Base-by-base conservation (phyloP, 306 rosid genomes). In the Prunus salicina region DNA sequence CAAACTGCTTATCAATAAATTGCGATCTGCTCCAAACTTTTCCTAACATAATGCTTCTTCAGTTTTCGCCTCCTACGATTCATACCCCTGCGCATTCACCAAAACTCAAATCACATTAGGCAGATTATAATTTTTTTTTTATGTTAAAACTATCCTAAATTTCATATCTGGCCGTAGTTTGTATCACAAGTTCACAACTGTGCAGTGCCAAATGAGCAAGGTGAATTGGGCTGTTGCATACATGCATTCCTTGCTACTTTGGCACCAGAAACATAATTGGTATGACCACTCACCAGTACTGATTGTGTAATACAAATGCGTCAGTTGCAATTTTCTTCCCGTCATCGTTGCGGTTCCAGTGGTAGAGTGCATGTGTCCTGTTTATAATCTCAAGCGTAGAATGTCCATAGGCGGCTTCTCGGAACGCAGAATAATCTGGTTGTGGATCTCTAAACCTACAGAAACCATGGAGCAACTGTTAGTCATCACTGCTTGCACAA, bases 381-480 rank as follows among this genome's bases (percentile, higher is more conserved):
- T 92, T 96, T 73, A 76, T 85, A 53, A 92, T 84, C 82, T 96
- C 98, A 85, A 96, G 56, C 11, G 96, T 96, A 4, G 97, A 92
- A 83, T 96, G 99, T 41, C 99, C 99, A 79, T 87, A 96, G 86
- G 97, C 93, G 12, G 98, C 96, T 88, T 96, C 99, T 57, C 97
- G 84, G 81, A 91, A 96, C 0, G 99, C 98, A 60, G 98, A 96
- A 80, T 92, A 96, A 24, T 91, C 89, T 62, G 99, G 99, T 76
- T 96, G 99, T 66, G 98, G 98, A 77, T 96, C 88, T 72, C 2
- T 77, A 84, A 96, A 96, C 83, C 97, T 96, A 66, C 79, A 76
- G 16, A 68, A 2, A 68, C 79, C 81, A 82, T 72, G 34, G 34
- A 67, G 64, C 53, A 47, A 10, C 16, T 49, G 68, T 74, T 50